Percentiles rank a stretch among this genome's conserved stretches.
Conservation (phyloP, 306 rosid species). For the Rosa lucieae region DNA sequence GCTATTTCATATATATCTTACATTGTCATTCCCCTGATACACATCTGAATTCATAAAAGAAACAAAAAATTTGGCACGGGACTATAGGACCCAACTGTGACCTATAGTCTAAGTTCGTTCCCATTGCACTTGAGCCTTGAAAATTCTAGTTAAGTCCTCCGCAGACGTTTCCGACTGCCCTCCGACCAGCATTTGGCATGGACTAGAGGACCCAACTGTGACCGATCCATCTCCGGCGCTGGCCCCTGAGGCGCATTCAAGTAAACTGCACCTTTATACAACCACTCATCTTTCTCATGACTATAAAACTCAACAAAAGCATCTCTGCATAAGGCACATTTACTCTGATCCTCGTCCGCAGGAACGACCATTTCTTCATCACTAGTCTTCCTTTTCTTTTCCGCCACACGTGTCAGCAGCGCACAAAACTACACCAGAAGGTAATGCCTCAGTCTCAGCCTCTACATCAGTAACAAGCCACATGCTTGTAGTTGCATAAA, state of each 20-base stretch:
- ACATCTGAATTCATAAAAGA: too few relatives aligned
- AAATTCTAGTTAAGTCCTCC: conserved; percentile 34
- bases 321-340: conserved; percentile 85
- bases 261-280: conserved; percentile 89
- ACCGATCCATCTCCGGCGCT: conserved; percentile 60
- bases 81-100: too few relatives aligned
- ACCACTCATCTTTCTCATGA: conserved; percentile 90
- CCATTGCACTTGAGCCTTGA: not conserved
- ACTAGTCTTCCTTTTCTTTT: conserved; percentile 39
- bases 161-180: conserved; percentile 68
- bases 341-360: conserved; percentile 82
- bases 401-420: conserved; percentile 30
- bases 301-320: conserved; percentile 90
- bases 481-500: conserved; percentile 80
- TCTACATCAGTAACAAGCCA: conserved; percentile 87
- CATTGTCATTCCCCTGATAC: not conserved
- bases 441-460: conserved; percentile 74
- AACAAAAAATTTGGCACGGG: too few relatives aligned
- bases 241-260: conserved; percentile 58
- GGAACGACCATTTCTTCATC: conserved; percentile 90
- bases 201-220: conserved; percentile 79
- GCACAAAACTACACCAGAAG: not conserved
- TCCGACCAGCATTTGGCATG: conserved; percentile 82
- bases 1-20: too few relatives aligned
- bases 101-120: too few relatives aligned